A percentile compares a stretch with the other conserved stretches of the same genome.
Evolutionary conservation across 768 basidiomycete species (phyloP).

Genomic region (Tylopilus subfusipes): DNA sequence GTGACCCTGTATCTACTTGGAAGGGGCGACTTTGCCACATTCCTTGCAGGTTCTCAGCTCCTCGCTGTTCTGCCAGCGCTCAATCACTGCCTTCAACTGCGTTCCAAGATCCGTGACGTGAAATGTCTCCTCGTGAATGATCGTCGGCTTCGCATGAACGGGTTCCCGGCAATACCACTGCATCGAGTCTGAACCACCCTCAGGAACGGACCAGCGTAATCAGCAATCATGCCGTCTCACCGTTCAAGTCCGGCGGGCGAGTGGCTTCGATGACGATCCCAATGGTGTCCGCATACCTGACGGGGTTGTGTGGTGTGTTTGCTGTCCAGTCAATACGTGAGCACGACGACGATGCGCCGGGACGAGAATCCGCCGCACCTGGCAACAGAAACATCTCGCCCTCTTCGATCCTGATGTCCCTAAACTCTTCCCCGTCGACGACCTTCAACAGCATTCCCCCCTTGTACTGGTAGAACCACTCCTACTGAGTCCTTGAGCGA

Average conservation of each 20-base stretch:
- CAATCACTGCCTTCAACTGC: constrained; percentile 89
- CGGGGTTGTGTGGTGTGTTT: constrained; percentile 95
- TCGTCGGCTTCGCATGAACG: constrained; percentile 59
- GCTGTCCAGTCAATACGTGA: constrained; percentile 41
- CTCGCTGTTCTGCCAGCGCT: constrained; percentile 72
- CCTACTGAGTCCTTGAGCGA: constrained; percentile 40
- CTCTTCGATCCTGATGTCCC: constrained; percentile 86
- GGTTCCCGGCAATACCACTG: constrained; percentile 86
- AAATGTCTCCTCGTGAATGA: constrained; percentile 81
- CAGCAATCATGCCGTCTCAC: constrained; percentile 39
- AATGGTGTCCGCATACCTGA: constrained; percentile 85
- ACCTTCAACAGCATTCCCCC: constrained; percentile 89
- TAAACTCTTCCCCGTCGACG: constrained; percentile 74
- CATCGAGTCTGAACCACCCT: constrained; percentile 62
- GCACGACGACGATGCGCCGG: neutral
- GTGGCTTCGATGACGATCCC: constrained; percentile 89
- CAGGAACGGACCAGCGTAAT: neutral
- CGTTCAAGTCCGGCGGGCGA: constrained; percentile 69
- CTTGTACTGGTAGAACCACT: constrained; percentile 98
- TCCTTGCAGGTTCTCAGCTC: constrained; percentile 62
- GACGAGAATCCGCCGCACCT: constrained; percentile 42
- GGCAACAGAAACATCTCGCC: constrained; percentile 97
- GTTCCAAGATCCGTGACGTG: constrained; percentile 89
- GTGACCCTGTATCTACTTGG: constrained; percentile 40
- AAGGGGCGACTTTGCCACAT: constrained; percentile 63